Evolutionary conservation across 106 monocot species (phyloP).

Genomic region (Agapanthus africanus): DNA sequence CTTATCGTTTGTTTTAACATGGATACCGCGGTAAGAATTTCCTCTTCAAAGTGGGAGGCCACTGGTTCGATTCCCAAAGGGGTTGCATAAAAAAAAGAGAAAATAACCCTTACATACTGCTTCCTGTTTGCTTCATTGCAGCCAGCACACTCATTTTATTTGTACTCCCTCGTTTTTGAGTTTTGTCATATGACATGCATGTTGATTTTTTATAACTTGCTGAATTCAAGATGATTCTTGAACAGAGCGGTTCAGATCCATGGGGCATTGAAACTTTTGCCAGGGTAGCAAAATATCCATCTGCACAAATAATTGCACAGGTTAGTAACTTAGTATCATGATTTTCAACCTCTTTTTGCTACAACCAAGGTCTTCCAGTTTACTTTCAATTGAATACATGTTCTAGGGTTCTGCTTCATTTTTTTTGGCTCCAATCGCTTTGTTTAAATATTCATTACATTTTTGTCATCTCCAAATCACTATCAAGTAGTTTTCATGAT

Average conservation of each 20-base stretch:
- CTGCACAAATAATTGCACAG: constrained; percentile 83
- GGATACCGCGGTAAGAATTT: too few species aligned
- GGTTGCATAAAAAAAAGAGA: too few species aligned
- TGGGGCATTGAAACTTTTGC: constrained; percentile 86
- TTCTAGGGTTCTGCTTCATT: neutral
- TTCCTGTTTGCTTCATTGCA: neutral
- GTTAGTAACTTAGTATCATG: constrained; percentile 24
- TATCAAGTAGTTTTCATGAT: neutral
- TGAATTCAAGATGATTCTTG: too few species aligned
- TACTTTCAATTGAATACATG: neutral
- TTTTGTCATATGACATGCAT: constrained; percentile 6
- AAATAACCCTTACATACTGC: neutral
- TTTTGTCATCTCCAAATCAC: neutral
- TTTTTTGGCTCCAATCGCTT: neutral
- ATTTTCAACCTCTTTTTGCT: neutral
- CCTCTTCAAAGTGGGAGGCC: too few species aligned
- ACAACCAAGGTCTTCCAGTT: constrained; percentile 1
- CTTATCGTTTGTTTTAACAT: neutral
- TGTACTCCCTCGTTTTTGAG: neutral
- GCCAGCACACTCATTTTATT: neutral
- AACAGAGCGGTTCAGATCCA: constrained; percentile 45
- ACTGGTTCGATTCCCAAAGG: too few species aligned
- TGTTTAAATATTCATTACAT: neutral
- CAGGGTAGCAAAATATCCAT: constrained; percentile 75
- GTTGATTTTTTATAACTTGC: constrained; percentile 4